Percentiles rank a stretch among this genome's conserved stretches.
These are phyloP conservation scores for Neoascochyta sp. DNA, from an alignment of 2,329 filamentous ascomycete species.

Conservation along the genomic window DNA sequence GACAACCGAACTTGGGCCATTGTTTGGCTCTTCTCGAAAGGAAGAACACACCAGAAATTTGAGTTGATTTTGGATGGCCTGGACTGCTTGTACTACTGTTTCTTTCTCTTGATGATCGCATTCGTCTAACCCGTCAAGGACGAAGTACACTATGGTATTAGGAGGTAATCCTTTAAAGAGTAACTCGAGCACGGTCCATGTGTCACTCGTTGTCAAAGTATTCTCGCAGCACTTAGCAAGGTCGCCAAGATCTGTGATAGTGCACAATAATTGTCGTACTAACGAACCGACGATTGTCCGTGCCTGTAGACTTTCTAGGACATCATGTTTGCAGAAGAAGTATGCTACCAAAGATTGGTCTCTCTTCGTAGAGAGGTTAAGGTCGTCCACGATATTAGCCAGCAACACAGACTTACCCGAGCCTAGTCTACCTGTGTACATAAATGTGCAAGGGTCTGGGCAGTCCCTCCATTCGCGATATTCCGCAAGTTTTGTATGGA, in stretches of 20 bases:
- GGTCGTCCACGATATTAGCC: slow-evolving; percentile 43
- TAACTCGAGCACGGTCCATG: slow-evolving; percentile 15
- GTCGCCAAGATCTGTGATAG: slow-evolving; percentile 17
- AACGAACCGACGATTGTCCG: slow-evolving; percentile 24
- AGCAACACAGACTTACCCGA: slow-evolving; percentile 47
- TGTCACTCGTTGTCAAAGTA: slow-evolving; percentile 4
- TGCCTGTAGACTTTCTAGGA: slow-evolving; percentile 20
- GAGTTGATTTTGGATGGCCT: slow-evolving; percentile 17
- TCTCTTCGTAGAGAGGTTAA: slow-evolving; percentile 7
- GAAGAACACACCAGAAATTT: slow-evolving; percentile 23
- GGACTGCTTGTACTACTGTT: slow-evolving; percentile 13
- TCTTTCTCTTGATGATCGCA: slow-evolving; percentile 17
- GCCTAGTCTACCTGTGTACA: slow-evolving; percentile 43
- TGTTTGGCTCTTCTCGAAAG: slow-evolving; percentile 16
- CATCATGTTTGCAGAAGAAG: slow-evolving; percentile 28
- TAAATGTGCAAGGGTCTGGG: slow-evolving; percentile 25
- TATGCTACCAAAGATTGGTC: slow-evolving; percentile 13
- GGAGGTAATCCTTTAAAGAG: slow-evolving; percentile 15
- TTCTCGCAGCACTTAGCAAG: slow-evolving; percentile 6
- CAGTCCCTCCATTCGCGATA: slow-evolving; percentile 31
- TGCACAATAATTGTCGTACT: slow-evolving; percentile 37
- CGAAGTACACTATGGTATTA: slow-evolving; percentile 23
- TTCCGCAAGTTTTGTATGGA: slow-evolving; percentile 15
- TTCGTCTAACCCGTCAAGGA: slow-evolving; percentile 38
- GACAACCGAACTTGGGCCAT: slow-evolving; percentile 4